Evolutionary conservation across 768 basidiomycete genomes (phyloP).

Genomic region (Rhodotorula paludigena): DNA sequence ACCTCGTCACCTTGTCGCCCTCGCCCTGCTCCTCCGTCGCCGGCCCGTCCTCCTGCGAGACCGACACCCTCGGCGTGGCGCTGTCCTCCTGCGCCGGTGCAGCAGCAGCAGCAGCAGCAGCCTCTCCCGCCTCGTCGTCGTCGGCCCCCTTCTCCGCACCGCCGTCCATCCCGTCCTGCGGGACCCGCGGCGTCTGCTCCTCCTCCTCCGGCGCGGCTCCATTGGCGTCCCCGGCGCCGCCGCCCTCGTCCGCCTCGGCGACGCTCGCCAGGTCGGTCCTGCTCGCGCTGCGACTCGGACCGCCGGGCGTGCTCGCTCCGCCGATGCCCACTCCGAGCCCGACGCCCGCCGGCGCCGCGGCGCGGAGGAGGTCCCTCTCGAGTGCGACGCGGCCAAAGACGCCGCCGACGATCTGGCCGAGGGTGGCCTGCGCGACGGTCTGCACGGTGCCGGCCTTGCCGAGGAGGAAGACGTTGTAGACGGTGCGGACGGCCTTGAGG

Average conservation of each 20-base stretch:
- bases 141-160: not conserved
- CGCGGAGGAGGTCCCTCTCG: constrained; percentile 15
- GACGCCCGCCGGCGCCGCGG: not conserved
- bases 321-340: not conserved
- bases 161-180: not conserved
- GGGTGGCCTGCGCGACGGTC: constrained; percentile 94
- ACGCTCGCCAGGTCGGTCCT: constrained; percentile 30
- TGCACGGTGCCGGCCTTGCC: constrained; percentile 87
- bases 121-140: not conserved
- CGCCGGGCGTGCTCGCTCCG: not conserved
- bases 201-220: not conserved
- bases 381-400: constrained; percentile 66
- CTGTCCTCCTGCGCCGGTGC: not conserved
- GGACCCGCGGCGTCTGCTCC: not conserved
- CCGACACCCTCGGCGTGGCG: constrained; percentile 11
- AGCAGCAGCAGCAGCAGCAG: too few species aligned
- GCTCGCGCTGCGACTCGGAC: constrained; percentile 13
- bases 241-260: constrained; percentile 1
- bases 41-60: not conserved
- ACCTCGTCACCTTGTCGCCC: constrained; percentile 33
- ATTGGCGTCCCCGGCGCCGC: not conserved
- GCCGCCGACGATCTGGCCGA: constrained; percentile 97
- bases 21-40: not conserved
- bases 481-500: constrained; percentile 91
- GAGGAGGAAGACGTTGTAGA: constrained; percentile 94